phyloP scores from a whole-genome alignment of 768 basidiomycete genomes.

The Strobilomyces echinocephalus region DNA sequence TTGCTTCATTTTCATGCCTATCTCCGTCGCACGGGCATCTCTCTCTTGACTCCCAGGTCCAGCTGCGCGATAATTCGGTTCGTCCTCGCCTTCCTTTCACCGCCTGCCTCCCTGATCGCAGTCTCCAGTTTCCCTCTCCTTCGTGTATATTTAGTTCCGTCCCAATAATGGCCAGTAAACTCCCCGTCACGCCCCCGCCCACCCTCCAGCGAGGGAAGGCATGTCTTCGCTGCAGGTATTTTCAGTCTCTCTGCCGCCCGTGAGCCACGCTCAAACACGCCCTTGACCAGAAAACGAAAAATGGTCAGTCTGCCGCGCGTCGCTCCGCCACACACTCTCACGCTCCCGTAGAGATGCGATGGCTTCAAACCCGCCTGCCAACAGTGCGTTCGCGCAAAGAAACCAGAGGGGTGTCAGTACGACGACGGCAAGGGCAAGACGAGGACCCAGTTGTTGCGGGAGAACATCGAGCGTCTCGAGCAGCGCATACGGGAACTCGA shows the following conservation, averaged over 20 bases:
- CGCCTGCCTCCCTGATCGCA: neutral
- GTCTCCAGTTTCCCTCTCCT: conserved; percentile 17
- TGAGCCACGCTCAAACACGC: conserved; percentile 12
- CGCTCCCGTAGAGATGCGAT: conserved; percentile 59
- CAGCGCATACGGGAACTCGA: conserved; percentile 69
- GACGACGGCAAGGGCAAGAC: conserved; percentile 85
- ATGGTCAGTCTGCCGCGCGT: conserved; percentile 41
- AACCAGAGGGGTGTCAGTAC: conserved; percentile 69
- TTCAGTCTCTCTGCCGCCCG: conserved; percentile 8
- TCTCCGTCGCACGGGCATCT: conserved; percentile 15
- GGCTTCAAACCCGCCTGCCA: conserved; percentile 73
- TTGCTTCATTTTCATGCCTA: conserved; percentile 24
- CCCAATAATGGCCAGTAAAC: conserved; percentile 35
- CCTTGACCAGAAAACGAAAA: conserved; percentile 56
- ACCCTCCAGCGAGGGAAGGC: conserved; percentile 66
- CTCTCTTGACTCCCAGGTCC: conserved; percentile 5
- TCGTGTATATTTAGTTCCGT: conserved; percentile 35
- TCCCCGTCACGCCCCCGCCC: conserved; percentile 26
- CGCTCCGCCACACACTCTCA: conserved; percentile 9
- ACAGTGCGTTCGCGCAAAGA: conserved; percentile 76
- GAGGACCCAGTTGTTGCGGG: conserved; percentile 71
- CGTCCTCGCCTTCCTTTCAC: neutral
- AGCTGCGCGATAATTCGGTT: conserved; percentile 7
- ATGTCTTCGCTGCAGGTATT: conserved; percentile 67
- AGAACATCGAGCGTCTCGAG: conserved; percentile 71